Evolutionary conservation across 306 rosid genomes (phyloP).

Genomic region (Astragalus glycyphyllos): DNA sequence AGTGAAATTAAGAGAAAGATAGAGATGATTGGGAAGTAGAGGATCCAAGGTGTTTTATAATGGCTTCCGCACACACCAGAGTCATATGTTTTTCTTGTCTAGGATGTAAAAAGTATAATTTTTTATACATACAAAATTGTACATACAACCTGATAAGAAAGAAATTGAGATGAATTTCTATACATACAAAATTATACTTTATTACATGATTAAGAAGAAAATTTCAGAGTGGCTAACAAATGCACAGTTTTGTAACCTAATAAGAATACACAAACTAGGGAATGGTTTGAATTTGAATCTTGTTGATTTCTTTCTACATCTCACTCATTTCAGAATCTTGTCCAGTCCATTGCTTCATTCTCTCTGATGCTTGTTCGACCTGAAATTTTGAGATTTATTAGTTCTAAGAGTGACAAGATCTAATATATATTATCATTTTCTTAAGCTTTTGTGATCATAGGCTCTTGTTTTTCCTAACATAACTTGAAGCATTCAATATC

Average conservation of each 20-base stretch:
- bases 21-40: too few species aligned
- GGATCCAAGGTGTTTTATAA: too few species aligned
- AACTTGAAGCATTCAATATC: constrained; percentile 1
- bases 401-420: neutral
- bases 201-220: constrained; percentile 15
- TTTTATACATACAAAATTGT: too few species aligned
- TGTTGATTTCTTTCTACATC: constrained; percentile 28
- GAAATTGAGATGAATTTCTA: neutral
- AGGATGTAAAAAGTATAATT: too few species aligned
- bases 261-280: constrained; percentile 17
- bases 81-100: too few species aligned
- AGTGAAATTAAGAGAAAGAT: too few species aligned
- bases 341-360: constrained; percentile 79
- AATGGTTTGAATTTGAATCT: constrained; percentile 17
- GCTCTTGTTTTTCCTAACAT: neutral
- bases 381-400: constrained; percentile 45
- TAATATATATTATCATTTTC: neutral
- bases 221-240: neutral
- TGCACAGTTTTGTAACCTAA: constrained; percentile 27
- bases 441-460: neutral
- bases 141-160: too few species aligned
- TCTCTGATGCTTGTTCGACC: constrained; percentile 84
- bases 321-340: constrained; percentile 45
- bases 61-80: too few species aligned
- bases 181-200: constrained; percentile 1